These are phyloP conservation scores for Climacium dendroides DNA, from an alignment of 225 moss, liverwort and hornwort species.

Conservation along the genomic window DNA sequence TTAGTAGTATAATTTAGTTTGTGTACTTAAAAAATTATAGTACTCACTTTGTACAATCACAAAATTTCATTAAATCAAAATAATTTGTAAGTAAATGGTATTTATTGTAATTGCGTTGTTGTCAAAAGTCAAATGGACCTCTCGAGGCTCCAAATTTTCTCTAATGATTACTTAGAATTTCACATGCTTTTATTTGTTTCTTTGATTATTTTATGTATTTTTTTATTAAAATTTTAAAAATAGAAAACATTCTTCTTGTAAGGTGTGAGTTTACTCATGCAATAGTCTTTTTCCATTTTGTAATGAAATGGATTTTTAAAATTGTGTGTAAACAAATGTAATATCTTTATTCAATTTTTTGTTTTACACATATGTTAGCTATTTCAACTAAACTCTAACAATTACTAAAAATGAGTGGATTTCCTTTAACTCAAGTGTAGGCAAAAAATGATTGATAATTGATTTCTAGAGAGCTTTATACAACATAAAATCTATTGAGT, in stretches of 20 bases:
- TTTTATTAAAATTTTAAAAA: not conserved
- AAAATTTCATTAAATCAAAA: too few relatives aligned
- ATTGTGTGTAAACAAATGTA: not conserved
- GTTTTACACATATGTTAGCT: not conserved
- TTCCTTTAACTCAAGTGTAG: not conserved
- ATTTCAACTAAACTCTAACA: not conserved
- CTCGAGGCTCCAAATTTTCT: too few relatives aligned
- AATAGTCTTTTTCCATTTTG: not conserved
- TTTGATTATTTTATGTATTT: not conserved
- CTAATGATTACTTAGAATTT: not conserved
- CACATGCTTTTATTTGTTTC: rapidly evolving
- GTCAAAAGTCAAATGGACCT: too few relatives aligned
- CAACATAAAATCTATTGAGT: not conserved
- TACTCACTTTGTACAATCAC: too few relatives aligned
- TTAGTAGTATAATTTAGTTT: too few relatives aligned
- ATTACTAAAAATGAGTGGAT: not conserved
- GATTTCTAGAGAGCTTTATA: not conserved
- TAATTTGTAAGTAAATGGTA: too few relatives aligned
- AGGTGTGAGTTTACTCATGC: not conserved
- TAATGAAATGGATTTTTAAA: not conserved
- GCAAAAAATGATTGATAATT: not conserved
- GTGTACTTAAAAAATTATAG: too few relatives aligned
- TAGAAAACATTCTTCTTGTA: rapidly evolving
- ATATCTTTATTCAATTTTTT: not conserved
- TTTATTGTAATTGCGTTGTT: too few relatives aligned